Base-by-base conservation (phyloP, 176 grass and related monocot genomes). In the Musa acuminata region DNA sequence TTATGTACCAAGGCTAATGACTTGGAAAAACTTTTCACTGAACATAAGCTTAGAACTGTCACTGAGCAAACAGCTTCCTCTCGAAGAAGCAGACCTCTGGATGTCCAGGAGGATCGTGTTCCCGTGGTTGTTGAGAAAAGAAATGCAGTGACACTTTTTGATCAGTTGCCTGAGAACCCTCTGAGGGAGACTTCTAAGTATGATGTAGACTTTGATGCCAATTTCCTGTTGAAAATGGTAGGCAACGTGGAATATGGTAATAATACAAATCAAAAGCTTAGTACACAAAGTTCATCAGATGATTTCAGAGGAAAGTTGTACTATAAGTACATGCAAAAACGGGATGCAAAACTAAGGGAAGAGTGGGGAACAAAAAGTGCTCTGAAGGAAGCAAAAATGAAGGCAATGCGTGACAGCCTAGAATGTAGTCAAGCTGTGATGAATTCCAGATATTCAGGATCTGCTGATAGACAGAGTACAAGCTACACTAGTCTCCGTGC, bases 291-390 rank as follows among this genome's bases (percentile, higher is more conserved):
- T 80, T 53, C 88, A 67, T 77, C 75, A 63, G 88, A 98, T 78
- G 94, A 98, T 66, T 87, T 83, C 4, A 89, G 86, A 85, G 94
- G 94, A 85, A 98, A 91, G 52, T 98, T 87, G 24, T 98, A 98
- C 82, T 90, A 98, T 22, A 89, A 93, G 71, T 98, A 98, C 81
- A 93, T 83, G 86, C 79, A 89, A 67, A 98, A 87, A 84, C 88
- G 94, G 58, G 84, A 98, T 77, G 88, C 90, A 78, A 98, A 98
- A 73, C 84, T 98, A 66, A 87, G 83, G 90, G 88, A 86, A 83
- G 90, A 87, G 79, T 93, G 94, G 86, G 82, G 85, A 82, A 55
- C 87, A 74, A 87, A 91, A 73, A 78, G 84, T 68, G 77, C 71
- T 64, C 79, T 93, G 77, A 98, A 93, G 80, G 88, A 93, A 78